Conservation (phyloP, 805 yeast species). For the Ogataea neopini region DNA sequence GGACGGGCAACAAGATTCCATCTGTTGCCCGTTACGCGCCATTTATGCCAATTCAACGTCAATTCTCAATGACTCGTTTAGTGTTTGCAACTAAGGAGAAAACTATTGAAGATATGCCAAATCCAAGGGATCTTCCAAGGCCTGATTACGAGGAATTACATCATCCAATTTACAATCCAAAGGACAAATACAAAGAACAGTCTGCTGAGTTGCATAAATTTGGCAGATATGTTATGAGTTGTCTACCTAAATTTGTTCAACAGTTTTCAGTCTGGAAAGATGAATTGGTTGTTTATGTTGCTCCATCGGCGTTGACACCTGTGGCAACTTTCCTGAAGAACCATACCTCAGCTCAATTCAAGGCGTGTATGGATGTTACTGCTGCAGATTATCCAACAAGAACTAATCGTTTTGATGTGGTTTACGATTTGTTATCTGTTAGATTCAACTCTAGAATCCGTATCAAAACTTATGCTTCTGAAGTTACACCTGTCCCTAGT, state of each 20-base stretch:
- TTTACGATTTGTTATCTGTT: conserved; percentile 76
- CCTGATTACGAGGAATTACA: conserved; percentile 35
- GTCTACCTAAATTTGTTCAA: conserved; percentile 80
- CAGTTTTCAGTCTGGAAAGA: conserved; percentile 90
- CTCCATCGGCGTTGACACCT: conserved; percentile 76
- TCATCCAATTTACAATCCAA: conserved; percentile 68
- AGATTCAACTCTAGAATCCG: conserved; percentile 85
- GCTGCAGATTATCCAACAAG: conserved; percentile 87
- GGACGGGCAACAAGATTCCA: not conserved
- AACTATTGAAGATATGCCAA: conserved; percentile 31
- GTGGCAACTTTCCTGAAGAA: conserved; percentile 67
- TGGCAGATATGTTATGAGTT: conserved; percentile 75
- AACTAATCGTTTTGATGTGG: conserved; percentile 82
- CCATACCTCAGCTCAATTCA: conserved; percentile 81
- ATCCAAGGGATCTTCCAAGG: conserved; percentile 37
- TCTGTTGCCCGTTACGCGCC: not conserved
- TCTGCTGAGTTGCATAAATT: conserved; percentile 75
- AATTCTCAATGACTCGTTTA: not conserved
- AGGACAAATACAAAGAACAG: conserved; percentile 68
- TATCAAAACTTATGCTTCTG: conserved; percentile 86
- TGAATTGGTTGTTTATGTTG: conserved; percentile 72
- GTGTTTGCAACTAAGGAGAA: conserved; percentile 7
- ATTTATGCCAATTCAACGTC: not conserved
- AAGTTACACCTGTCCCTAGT: conserved; percentile 79
- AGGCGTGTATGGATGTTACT: conserved; percentile 75